These are phyloP conservation scores for Lachancea nothofagi DNA, from an alignment of 805 yeast genomes.

Conservation along the genomic window DNA sequence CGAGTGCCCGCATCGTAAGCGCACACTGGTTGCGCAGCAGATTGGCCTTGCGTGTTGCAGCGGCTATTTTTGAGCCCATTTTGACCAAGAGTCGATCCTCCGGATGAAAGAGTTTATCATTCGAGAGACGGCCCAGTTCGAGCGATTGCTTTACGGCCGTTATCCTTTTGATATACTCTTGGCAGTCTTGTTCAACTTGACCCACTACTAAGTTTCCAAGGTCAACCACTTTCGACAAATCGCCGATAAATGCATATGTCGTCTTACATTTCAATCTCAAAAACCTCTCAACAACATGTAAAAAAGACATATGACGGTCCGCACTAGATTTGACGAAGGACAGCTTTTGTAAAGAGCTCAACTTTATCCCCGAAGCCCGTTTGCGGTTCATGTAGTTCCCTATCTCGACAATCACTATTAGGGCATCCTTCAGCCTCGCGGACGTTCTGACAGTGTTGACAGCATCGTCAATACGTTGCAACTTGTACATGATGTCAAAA, in stretches of 20 bases:
- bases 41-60: constrained; percentile 50
- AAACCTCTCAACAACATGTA: constrained; percentile 69
- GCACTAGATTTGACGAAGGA: constrained; percentile 62
- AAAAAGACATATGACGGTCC: constrained; percentile 61
- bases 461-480: constrained; percentile 55
- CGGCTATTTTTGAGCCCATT: constrained; percentile 47
- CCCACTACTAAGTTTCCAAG: constrained; percentile 60
- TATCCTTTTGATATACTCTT: constrained; percentile 46
- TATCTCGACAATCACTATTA: constrained; percentile 61
- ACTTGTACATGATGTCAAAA: constrained; percentile 50
- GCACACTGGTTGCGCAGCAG: constrained; percentile 46
- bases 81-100: constrained; percentile 53
- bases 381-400: constrained; percentile 82
- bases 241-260: constrained; percentile 54
- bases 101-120: constrained; percentile 58
- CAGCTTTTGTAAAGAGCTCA: constrained; percentile 62
- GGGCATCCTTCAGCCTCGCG: constrained; percentile 47
- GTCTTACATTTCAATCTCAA: constrained; percentile 64
- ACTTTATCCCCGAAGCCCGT: constrained; percentile 63
- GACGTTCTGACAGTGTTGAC: constrained; percentile 50
- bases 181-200: constrained; percentile 53
- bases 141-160: constrained; percentile 49
- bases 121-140: constrained; percentile 60
- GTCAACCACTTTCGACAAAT: constrained; percentile 46
- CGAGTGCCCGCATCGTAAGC: constrained; percentile 47